Evolutionary conservation across 129 eudicot genomes (phyloP).

Genomic region (Chrysanthemum makinoi): DNA sequence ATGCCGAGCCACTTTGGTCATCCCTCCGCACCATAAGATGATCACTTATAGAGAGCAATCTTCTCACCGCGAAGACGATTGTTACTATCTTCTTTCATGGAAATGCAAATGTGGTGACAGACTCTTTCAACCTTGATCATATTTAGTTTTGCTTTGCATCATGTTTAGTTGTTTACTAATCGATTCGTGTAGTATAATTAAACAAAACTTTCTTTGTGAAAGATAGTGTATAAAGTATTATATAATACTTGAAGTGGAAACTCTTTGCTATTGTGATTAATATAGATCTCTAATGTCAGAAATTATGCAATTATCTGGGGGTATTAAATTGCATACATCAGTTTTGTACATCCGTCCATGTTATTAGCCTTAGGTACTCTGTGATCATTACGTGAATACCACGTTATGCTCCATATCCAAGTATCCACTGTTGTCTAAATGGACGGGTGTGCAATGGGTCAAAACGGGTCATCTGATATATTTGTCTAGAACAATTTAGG

Average conservation of each 20-base stretch:
- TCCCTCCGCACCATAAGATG: slow-evolving; percentile 55
- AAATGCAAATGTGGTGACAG: slow-evolving; percentile 85
- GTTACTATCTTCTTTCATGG: slow-evolving; percentile 91
- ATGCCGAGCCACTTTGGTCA: slow-evolving; percentile 60
- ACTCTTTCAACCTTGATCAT: slow-evolving; percentile 72
- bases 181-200: slow-evolving; percentile 3
- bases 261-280: slow-evolving; percentile 19
- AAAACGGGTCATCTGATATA: background rate
- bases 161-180: slow-evolving; percentile 28
- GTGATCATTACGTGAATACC: background rate
- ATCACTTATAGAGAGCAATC: slow-evolving; percentile 21
- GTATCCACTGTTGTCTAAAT: background rate
- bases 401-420: background rate
- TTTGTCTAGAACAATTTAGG: background rate
- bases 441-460: background rate
- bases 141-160: background rate
- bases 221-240: slow-evolving; percentile 30
- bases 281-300: slow-evolving; percentile 19
- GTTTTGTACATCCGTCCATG: background rate
- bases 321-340: background rate
- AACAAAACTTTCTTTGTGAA: slow-evolving; percentile 20
- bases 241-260: slow-evolving; percentile 14
- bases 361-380: no score
- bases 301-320: slow-evolving; percentile 18
- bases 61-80: slow-evolving; percentile 59